These are phyloP conservation scores for Kitagawia praeruptora DNA, from an alignment of 129 eudicot genomes.

Conservation along the genomic window DNA sequence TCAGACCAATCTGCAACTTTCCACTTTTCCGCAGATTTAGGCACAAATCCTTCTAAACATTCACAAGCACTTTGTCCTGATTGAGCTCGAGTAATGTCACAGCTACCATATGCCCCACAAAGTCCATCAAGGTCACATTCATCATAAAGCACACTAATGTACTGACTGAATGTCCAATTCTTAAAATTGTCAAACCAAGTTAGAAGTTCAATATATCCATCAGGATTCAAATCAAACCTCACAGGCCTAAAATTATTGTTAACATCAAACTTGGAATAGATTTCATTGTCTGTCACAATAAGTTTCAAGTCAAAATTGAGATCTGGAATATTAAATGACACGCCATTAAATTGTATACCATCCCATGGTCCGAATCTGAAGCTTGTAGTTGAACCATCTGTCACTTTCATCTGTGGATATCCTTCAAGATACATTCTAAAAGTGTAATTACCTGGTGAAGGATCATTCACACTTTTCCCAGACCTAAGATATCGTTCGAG, in stretches of 20 bases:
- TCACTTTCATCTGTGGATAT: constrained; percentile 22
- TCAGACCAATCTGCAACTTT: constrained; percentile 27
- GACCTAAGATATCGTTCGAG: constrained; percentile 13
- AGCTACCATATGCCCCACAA: constrained; percentile 34
- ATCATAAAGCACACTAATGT: background rate
- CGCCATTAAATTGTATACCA: constrained; percentile 15
- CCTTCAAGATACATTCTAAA: constrained; percentile 18
- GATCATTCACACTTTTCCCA: constrained; percentile 28
- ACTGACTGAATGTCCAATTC: constrained; percentile 10
- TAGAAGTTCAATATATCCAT: background rate
- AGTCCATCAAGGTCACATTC: constrained; percentile 26
- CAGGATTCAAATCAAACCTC: constrained; percentile 12
- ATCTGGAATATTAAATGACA: constrained; percentile 8
- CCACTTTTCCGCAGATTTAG: constrained; percentile 29
- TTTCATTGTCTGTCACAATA: constrained; percentile 16
- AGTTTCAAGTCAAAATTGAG: background rate
- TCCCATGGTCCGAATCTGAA: constrained; percentile 31
- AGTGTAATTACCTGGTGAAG: constrained; percentile 16
- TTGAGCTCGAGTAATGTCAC: constrained; percentile 18
- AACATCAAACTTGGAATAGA: background rate
- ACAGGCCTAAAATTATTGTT: constrained; percentile 7
- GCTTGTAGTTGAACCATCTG: background rate
- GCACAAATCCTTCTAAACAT: constrained; percentile 37
- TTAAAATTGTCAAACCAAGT: constrained; percentile 14
- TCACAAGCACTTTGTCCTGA: constrained; percentile 17